Evolutionary conservation across 345 rosid genomes (phyloP), one percentile per base, ranked within the genome.

Genomic region (Sapria himalayana): DNA sequence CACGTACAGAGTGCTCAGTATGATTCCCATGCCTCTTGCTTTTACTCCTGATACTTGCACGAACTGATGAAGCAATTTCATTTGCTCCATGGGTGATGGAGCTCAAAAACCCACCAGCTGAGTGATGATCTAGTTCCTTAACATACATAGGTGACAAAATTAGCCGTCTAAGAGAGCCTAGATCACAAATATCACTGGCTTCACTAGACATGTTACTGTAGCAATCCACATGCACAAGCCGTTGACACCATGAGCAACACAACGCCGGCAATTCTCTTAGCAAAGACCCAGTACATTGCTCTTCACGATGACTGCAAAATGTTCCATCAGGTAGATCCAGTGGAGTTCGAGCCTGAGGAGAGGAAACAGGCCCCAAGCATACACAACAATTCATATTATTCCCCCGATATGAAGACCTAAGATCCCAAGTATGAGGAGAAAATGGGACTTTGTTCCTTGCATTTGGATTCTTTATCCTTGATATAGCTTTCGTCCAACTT

Each of bases 171-270:
- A 74, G 70, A 10, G 74, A 64, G 29, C 93, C 95, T 55, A 89
- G 61, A 62, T 82, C 98, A 67, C 98, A 89, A 41, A 65, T 43
- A 57, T 79, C 81, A 41, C 94, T 93, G 8, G 67, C 72, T 65
- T 89, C 93, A 56, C 46, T 74, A 13, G 69, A 73, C 84, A 89
- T 67, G 40, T 54, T 74, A 58, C 59, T 52, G 44, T 76, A 93
- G 51, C 98, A 89, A 62, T 89, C 98, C 12, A 89, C 91, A 52
- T 89, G 98, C 21, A 89, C 73, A 50, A 89, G 81, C 25, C 78
- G 79, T 51, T 89, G 98, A 61, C 98, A 89, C 98, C 98, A 89
- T 65, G 74, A 71, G 73, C 98, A 89, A 60, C 93, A 76, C 98
- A 94, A 89, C 50, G 79, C 72, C 23, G 98, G 98, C 14, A 93